phyloP scores from a whole-genome alignment of 2,329 filamentous ascomycete genomes.

The Dryadomyces quercus-mongolicae region DNA sequence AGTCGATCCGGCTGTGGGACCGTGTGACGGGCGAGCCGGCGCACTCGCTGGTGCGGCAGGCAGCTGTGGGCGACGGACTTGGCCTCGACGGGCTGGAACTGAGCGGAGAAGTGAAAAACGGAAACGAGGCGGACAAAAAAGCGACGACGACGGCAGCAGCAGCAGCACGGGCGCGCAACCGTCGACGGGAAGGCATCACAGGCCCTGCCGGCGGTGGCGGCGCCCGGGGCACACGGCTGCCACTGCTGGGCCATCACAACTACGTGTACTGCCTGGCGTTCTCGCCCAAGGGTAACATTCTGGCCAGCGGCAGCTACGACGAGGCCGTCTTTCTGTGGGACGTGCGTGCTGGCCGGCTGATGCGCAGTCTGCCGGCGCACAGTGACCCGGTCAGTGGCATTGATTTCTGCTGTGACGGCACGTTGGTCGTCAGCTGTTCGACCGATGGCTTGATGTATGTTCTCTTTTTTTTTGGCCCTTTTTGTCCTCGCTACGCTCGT shows the following conservation, averaged over 20 bases:
- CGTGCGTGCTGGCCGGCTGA: slow-evolving; percentile 71
- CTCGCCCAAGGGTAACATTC: slow-evolving; percentile 94
- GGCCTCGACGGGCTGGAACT: background rate
- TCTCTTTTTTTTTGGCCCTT: slow-evolving; percentile 8
- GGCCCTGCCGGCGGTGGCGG: slow-evolving; percentile 4
- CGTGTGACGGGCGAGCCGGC: slow-evolving; percentile 40
- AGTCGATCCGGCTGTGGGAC: slow-evolving; percentile 90
- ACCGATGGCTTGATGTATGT: slow-evolving; percentile 77
- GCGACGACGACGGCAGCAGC: too few species aligned
- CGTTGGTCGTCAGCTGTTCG: slow-evolving; percentile 80
- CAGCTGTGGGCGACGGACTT: slow-evolving; percentile 2
- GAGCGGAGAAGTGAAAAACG: slow-evolving; percentile 4
- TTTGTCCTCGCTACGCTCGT: background rate
- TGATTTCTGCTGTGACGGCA: slow-evolving; percentile 86
- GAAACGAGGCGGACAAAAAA: slow-evolving; percentile 3
- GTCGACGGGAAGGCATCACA: slow-evolving; percentile 3
- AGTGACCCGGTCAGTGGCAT: slow-evolving; percentile 91
- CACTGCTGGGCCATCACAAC: slow-evolving; percentile 81
- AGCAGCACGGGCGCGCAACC: background rate
- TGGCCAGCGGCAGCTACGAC: slow-evolving; percentile 91
- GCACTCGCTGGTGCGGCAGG: slow-evolving; percentile 16
- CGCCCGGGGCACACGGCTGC: slow-evolving; percentile 29
- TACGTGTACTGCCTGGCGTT: slow-evolving; percentile 93
- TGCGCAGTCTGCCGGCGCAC: slow-evolving; percentile 86
- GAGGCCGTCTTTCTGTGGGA: slow-evolving; percentile 98